Conservation (phyloP, 495 filamentous ascomycete species). For the Staphylotrichum longicolle region DNA sequence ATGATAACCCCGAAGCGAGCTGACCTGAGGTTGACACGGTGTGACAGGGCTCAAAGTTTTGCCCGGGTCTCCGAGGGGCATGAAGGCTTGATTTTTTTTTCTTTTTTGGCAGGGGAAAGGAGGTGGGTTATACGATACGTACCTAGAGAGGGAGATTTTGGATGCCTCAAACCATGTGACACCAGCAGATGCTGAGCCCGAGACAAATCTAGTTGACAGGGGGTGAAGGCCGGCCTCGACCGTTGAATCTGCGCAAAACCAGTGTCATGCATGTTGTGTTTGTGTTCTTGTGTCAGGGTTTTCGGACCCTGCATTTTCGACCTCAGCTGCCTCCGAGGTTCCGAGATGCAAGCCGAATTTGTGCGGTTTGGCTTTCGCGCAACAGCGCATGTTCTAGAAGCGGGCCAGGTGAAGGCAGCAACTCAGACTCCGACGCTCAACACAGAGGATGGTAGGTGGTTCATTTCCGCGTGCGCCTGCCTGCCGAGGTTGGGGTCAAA, state of each 20-base stretch:
- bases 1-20: slow-evolving; percentile 11
- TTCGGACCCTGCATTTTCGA: not conserved
- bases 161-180: not conserved
- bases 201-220: too few species aligned
- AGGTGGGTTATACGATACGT: not conserved
- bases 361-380: too few species aligned
- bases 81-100: not conserved
- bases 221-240: not conserved
- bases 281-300: not conserved
- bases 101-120: not conserved
- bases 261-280: not conserved
- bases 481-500: too few species aligned
- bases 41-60: slow-evolving; percentile 14
- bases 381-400: too few species aligned
- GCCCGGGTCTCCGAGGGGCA: not conserved
- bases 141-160: not conserved
- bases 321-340: too few species aligned
- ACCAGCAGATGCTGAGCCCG: too few species aligned
- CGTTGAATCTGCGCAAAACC: too few species aligned
- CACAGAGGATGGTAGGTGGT: too few species aligned
- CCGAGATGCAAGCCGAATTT: too few species aligned
- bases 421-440: too few species aligned
- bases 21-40: not conserved
- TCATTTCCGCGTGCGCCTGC: too few species aligned
- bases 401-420: too few species aligned